Evolutionary conservation across 306 rosid genomes (phyloP).

Genomic region (Medicago ruthenica): DNA sequence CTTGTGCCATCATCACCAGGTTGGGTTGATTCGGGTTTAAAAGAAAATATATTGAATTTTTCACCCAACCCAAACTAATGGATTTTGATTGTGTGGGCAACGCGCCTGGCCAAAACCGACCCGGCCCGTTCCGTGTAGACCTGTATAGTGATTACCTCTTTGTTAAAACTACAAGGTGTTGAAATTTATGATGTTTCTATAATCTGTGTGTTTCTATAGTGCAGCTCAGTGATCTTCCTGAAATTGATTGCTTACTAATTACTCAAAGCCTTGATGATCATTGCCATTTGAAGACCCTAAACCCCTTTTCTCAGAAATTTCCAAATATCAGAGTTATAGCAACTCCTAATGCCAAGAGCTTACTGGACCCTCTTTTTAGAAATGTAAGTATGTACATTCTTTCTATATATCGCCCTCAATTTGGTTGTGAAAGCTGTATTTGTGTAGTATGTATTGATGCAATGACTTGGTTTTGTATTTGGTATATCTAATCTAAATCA

Average conservation of each 20-base stretch:
- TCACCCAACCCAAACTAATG: background rate
- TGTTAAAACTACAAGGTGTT: background rate
- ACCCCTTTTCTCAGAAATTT: conserved; percentile 69
- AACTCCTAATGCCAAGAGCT: conserved; percentile 78
- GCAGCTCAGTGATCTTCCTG: conserved; percentile 94
- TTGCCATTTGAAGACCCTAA: conserved; percentile 92
- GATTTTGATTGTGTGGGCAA: background rate
- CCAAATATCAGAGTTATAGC: conserved; percentile 73
- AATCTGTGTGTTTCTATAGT: conserved; percentile 48
- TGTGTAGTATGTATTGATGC: background rate
- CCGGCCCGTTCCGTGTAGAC: background rate
- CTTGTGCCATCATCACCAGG: background rate
- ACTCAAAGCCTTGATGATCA: conserved; percentile 98
- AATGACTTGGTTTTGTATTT: background rate
- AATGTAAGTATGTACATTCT: conserved; percentile 58
- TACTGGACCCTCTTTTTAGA: conserved; percentile 85
- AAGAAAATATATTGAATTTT: background rate
- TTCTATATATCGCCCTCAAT: conserved; percentile 15
- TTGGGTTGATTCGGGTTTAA: background rate
- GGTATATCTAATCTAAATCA: background rate
- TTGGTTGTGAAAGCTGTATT: conserved; percentile 11
- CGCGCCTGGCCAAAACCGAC: background rate
- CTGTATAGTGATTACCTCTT: conserved; percentile 1
- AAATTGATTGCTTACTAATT: conserved; percentile 75
- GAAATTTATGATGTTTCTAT: conserved; percentile 43